Base-by-base conservation (phyloP, 2,329 filamentous ascomycete genomes). In the Cercospora nicotianae region DNA sequence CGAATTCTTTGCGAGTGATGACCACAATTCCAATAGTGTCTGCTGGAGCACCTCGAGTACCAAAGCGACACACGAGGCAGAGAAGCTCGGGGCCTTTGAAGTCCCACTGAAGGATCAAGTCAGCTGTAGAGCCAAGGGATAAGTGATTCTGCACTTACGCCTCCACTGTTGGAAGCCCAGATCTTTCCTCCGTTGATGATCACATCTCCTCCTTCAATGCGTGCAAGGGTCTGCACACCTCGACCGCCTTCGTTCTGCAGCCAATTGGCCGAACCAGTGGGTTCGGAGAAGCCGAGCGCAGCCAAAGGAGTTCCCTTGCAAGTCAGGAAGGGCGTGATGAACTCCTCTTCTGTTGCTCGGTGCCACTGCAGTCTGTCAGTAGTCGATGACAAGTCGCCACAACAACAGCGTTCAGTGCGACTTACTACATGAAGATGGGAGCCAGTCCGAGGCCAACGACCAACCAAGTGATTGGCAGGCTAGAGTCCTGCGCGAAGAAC, bases 401-500 rank as follows among this genome's bases (percentile, higher is more conserved):
- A 28, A 28, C 26, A 28, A 28, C 26, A 28, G 26, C 26, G 26
- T 28, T 28, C 26, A 28, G 26, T 36, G 31, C 31, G 13, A 36
- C 31, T 36, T 36, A 36, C 60, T 63, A 63, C 60, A 63, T 63
- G 60, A 63, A 63, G 18, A 63, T 63, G 8, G 60, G 60, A 45
- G 60, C 33, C 8, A 63, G 30, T 12, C 60, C 60, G 6, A 63
- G 42, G 18, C 60, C 60, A 13, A 36, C 42, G 10, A 63, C 60
- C 12, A 63, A 36, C 60, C 60, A 63, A 39, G 60, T 63, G 42
- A 63, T 63, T 28, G 60, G 60, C 36, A 63, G 36, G n/a, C 60
- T 63, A 48, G 60, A 63, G 39, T 63, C 60, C 39, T 63, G 36
- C n/a, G 60, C 60, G 30, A 63, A 63, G 60, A 63, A 63, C 20